Base-by-base conservation (phyloP, 176 grass and related monocot genomes). In the Tillandsia leiboldiana region DNA sequence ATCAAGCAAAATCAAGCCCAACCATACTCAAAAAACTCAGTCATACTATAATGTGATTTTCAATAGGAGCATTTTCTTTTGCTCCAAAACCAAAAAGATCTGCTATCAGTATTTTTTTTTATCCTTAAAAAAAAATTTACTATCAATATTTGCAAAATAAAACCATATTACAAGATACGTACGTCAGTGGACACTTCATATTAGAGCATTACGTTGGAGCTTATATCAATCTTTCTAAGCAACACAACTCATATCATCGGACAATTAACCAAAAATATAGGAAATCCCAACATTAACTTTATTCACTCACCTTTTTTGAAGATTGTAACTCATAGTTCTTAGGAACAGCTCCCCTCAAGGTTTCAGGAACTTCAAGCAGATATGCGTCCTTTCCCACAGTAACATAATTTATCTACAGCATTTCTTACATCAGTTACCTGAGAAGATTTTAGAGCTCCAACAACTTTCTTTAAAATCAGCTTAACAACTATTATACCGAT, bases 311-410 rank as follows among this genome's bases (percentile, higher is more conserved):
- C 79, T 97, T 97, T 82, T 87, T 97, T 63, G 84, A 92, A 74
- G 89, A 90, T 78, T 97, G 93, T 54, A 97, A 67, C 76, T 90
- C 77, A 48, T 97, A 97, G 79, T 92, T 78, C 54, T 28, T 48
- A 62, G 93, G 93, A 82, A 97, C 81, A 78, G 82, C 81, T 74
- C 77, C 82, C 67, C 69, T 51, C 69, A 87, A 72, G 66, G 27
- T 81, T 29, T 97, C 93, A 76, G 86, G 82, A 48, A 97, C 77
- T 79, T 97, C 89, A 79, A 97, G 77, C 28, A 97, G 82, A 72
- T 92, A 97, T 8, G 52, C 51, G 64, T 97, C 93, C 63, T 92
- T 97, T 70, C 93, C 93, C 76, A 97, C 79, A 74, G 73, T 79
- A 70, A 97, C 93, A 85, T 90, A 97, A 72, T 81, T 81, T 83